Evolutionary conservation across 345 rosid species (phyloP).

Genomic region (Toxicodendron radicans): DNA sequence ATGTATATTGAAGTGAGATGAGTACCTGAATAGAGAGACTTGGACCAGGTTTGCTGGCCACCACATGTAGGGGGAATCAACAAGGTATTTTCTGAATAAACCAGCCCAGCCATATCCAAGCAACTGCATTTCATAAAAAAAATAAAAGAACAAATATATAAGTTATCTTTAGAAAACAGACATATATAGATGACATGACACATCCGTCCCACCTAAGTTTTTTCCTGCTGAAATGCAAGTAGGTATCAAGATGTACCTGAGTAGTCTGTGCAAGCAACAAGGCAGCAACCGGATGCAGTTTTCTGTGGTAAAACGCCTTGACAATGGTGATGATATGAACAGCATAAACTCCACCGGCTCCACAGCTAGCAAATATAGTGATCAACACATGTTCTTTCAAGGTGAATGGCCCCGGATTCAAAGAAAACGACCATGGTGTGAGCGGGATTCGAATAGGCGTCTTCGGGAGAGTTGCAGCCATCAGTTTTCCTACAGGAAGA

Average conservation of each 20-base stretch:
- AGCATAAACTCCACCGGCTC: constrained; percentile 46
- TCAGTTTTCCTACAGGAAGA: constrained; percentile 48
- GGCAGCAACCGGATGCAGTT: constrained; percentile 19
- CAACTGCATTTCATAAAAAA: constrained; percentile 34
- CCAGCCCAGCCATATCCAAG: constrained; percentile 71
- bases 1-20: neutral
- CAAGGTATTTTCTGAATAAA: constrained; percentile 49
- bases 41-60: constrained; percentile 59
- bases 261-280: constrained; percentile 43
- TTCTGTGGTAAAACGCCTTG: constrained; percentile 49
- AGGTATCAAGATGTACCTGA: constrained; percentile 27
- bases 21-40: constrained; percentile 48
- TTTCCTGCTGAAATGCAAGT: neutral
- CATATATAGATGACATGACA: too few relatives aligned
- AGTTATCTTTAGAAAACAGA: neutral
- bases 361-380: constrained; percentile 55
- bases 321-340: constrained; percentile 43
- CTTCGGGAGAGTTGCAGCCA: constrained; percentile 53
- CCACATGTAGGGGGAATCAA: constrained; percentile 67
- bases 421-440: constrained; percentile 45
- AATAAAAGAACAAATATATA: neutral
- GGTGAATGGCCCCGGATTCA: constrained; percentile 60
- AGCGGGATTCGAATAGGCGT: constrained; percentile 35
- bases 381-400: constrained; percentile 59
- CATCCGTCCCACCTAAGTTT: too few relatives aligned